Evolutionary conservation across 2,329 filamentous ascomycete species (phyloP).

Genomic region (Verticillium nubilum): DNA sequence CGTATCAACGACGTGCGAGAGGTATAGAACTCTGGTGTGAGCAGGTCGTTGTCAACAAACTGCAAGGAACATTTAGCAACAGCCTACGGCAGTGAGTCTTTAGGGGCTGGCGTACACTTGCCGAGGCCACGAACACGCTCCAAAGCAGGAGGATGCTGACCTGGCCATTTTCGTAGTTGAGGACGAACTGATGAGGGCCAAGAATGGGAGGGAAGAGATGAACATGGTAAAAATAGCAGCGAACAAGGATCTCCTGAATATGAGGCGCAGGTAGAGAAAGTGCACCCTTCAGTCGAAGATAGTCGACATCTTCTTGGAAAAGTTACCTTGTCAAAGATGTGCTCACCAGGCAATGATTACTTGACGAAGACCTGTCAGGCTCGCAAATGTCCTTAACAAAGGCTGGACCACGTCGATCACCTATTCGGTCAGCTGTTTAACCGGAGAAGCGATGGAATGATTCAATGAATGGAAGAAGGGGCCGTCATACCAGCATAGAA

Average conservation of each 20-base stretch:
- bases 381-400: not conserved
- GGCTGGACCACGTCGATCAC: not conserved
- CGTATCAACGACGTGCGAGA: constrained; percentile 28
- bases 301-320: not conserved
- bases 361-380: not conserved
- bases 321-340: not conserved
- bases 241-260: constrained; percentile 8
- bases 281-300: constrained; percentile 4
- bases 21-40: constrained; percentile 1
- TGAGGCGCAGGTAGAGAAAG: constrained; percentile 9
- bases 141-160: constrained; percentile 16
- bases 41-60: constrained; percentile 4
- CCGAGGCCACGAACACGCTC: constrained; percentile 24
- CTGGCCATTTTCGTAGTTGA: constrained; percentile 7
- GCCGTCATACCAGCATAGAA: not conserved
- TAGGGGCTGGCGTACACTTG: constrained; percentile 18
- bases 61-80: not conserved
- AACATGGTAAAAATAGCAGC: constrained; percentile 16
- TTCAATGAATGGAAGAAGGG: too few relatives aligned
- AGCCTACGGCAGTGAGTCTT: not conserved
- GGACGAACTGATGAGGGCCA: constrained; percentile 11
- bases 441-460: not conserved
- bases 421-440: not conserved
- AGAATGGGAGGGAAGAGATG: constrained; percentile 16
- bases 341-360: not conserved